These are phyloP conservation scores for Psilocybe cyanescens DNA, from an alignment of 768 basidiomycete genomes.

Conservation along the genomic window DNA sequence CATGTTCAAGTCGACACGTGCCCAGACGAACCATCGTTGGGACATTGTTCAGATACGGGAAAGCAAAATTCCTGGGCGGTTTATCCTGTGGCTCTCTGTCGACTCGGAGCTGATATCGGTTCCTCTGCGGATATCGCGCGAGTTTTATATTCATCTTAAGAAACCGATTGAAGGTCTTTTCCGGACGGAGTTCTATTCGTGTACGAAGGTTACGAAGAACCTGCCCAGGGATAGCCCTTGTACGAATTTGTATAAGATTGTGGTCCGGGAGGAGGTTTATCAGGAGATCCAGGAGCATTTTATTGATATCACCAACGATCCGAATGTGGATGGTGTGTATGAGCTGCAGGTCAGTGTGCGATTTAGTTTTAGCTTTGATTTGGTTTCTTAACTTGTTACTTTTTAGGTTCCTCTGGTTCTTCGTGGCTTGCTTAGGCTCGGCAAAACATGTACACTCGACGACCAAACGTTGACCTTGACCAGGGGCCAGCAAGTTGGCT, in stretches of 20 bases:
- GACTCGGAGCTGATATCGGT: constrained; percentile 80
- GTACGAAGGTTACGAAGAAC: constrained; percentile 74
- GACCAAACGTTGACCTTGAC: constrained; percentile 75
- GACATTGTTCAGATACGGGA: constrained; percentile 91
- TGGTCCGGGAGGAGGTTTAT: constrained; percentile 84
- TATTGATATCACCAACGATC: constrained; percentile 89
- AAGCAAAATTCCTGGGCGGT: constrained; percentile 78
- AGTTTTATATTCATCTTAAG: constrained; percentile 93
- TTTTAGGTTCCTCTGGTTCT: constrained; percentile 78
- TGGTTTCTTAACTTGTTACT: not conserved
- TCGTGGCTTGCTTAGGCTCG: constrained; percentile 82
- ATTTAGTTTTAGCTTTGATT: not conserved
- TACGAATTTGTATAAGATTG: constrained; percentile 80
- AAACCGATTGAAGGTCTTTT: constrained; percentile 69
- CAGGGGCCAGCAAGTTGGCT: constrained; percentile 78
- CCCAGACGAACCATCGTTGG: constrained; percentile 75
- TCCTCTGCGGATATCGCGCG: constrained; percentile 83
- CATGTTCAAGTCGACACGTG: constrained; percentile 67
- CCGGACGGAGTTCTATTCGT: constrained; percentile 66
- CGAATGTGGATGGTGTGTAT: constrained; percentile 93
- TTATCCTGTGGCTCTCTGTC: constrained; percentile 85
- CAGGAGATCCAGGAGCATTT: constrained; percentile 89
- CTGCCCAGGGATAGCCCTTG: constrained; percentile 81
- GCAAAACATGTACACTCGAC: constrained; percentile 77
- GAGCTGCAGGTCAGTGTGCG: constrained; percentile 76